Evolutionary conservation across 1,284 basidiomycete species (phyloP).

Genomic region (Mycosarcoma mackinlayi): DNA sequence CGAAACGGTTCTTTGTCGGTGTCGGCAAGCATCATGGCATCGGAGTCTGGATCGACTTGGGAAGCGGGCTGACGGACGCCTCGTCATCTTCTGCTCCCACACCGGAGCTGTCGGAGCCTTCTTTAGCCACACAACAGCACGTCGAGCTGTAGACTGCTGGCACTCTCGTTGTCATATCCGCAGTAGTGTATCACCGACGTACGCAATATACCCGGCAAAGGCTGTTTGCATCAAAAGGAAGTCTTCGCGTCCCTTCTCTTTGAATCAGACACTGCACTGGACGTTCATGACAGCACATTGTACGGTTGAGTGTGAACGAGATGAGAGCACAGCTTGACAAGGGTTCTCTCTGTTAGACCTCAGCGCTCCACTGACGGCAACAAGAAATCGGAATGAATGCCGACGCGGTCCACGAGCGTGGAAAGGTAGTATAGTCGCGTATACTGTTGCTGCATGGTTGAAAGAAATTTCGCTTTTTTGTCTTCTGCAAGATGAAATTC

Average conservation of each 20-base stretch:
- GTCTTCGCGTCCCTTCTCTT: background rate
- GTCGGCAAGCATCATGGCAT: slow-evolving; percentile 36
- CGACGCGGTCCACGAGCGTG: slow-evolving; percentile 1
- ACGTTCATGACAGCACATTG: no score
- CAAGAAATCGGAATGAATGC: background rate
- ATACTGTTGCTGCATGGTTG: background rate
- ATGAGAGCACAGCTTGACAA: no score
- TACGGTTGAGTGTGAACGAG: no score
- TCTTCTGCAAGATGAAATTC: slow-evolving; percentile 2
- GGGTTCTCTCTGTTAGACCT: background rate
- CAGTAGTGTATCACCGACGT: background rate
- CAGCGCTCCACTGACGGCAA: background rate
- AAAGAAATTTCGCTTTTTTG: background rate
- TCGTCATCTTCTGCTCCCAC: background rate
- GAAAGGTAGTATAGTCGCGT: slow-evolving; percentile 7
- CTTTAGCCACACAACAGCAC: background rate
- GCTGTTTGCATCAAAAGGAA: no score
- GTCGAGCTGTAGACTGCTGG: slow-evolving; percentile 1
- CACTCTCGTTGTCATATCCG: background rate
- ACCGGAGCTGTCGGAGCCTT: background rate
- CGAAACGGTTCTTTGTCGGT: slow-evolving; percentile 40
- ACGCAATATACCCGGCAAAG: slow-evolving; percentile 6
- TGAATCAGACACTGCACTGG: no score
- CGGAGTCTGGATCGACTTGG: slow-evolving; percentile 42
- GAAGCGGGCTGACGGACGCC: slow-evolving; percentile 4